Conservation (phyloP, 257 asterid genomes). For the Capsicum baccatum region DNA sequence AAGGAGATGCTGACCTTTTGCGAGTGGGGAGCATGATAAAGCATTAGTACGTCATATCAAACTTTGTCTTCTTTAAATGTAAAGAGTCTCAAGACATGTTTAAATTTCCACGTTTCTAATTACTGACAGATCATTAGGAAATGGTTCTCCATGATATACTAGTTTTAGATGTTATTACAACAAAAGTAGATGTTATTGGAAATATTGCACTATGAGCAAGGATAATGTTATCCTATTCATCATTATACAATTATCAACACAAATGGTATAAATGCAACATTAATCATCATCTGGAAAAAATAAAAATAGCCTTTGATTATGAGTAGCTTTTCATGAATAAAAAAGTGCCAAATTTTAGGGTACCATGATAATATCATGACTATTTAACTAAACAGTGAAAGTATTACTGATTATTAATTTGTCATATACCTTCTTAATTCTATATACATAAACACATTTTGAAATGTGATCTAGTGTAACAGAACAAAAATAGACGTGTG, state of each 20-base stretch:
- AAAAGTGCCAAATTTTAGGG: background rate
- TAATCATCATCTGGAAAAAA: background rate
- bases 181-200: background rate
- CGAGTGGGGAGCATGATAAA: conserved; percentile 25
- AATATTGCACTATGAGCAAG: background rate
- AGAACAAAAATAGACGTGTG: background rate
- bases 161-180: background rate
- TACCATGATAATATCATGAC: background rate
- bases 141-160: background rate
- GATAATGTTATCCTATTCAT: background rate
- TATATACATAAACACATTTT: background rate
- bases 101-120: background rate
- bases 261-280: background rate
- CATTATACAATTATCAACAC: background rate
- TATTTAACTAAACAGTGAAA: conserved; percentile 27
- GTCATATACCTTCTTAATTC: background rate
- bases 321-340: background rate
- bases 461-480: background rate
- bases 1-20: conserved; percentile 21
- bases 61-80: background rate
- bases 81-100: background rate
- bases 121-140: background rate
- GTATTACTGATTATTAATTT: conserved; percentile 28
- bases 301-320: background rate
- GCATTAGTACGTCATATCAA: background rate